Evolutionary conservation across 169 alveolate genomes (phyloP), one percentile per base, ranked within the genome.

Genomic region (Eimeria acervulina): DNA sequence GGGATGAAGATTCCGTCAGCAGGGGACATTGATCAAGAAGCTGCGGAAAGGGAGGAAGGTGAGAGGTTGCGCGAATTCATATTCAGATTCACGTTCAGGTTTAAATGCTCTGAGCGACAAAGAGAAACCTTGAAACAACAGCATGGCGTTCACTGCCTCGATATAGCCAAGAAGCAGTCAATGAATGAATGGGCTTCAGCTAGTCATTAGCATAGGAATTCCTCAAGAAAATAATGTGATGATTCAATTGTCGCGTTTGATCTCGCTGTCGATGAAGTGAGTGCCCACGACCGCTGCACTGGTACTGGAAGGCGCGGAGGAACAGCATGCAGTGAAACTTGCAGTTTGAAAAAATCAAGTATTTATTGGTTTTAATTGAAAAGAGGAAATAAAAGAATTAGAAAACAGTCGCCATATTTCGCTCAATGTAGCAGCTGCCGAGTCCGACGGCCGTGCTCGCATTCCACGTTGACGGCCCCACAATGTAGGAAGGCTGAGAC

Each of bases 361-460:
- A 36, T 33, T 42, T 0, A 26, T 26, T 21, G 33, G 15, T 36
- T 4, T 17, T 5, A 36, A 31, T 26, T n/a, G 38, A n/a, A 44
- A 42, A 78, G 10, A 23, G 21, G 5, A 42, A 42, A 59, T 0
- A 26, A 44, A 40, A 78, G 61, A 78, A 21, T 0, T 8, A 26
- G 21, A 7, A 7, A 21, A n/a, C 40, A 12, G 55, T 13, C 7
- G 55, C 8, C 44, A 26, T 8, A 23, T 12, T 78, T 78, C 63
- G 59, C 66, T 42, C 40, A 3, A 12, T 13, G 40, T 26, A 23
- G 61, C 40, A 36, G 88, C 61, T 42, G 88, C 88, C 88, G 61
- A 78, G 63, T 40, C 61, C 33, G 85, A 6, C 85, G 36, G 33
- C 61, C 85, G 55, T 74, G 85, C 85, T 40, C 83, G 55, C 85